These are phyloP conservation scores for Sordaria brevicollis DNA, from an alignment of 495 filamentous ascomycete genomes.

Conservation along the genomic window DNA sequence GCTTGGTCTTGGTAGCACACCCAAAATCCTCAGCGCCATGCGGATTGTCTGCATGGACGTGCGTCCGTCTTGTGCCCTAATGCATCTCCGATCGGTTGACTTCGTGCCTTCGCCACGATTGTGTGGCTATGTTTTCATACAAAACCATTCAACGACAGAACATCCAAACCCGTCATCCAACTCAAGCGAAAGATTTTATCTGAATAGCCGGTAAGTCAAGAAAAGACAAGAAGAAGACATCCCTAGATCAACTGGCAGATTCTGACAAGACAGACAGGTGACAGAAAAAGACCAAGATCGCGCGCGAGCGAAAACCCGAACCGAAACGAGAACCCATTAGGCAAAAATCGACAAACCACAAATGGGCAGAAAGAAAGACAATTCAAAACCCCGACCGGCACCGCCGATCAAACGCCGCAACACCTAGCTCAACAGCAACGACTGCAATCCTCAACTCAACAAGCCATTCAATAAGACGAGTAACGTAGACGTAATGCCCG, in stretches of 20 bases:
- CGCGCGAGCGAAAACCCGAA: neutral
- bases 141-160: neutral
- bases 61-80: neutral
- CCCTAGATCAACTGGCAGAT: neutral
- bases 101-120: neutral
- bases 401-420: neutral
- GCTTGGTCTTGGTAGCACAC: neutral
- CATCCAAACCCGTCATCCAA: neutral
- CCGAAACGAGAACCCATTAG: neutral
- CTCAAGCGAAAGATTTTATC: neutral
- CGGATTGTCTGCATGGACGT: neutral
- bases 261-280: neutral
- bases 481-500: neutral
- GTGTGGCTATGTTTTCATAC: neutral
- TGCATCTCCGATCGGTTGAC: neutral
- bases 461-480: neutral
- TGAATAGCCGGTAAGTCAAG: neutral
- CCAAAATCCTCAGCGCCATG: neutral
- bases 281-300: neutral
- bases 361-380: neutral
- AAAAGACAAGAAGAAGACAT: neutral
- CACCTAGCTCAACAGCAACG: neutral
- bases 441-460: neutral
- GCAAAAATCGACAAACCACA: neutral
- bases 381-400: neutral